Conservation (phyloP, 2,329 filamentous ascomycete genomes). For the Aspergillus niger region DNA sequence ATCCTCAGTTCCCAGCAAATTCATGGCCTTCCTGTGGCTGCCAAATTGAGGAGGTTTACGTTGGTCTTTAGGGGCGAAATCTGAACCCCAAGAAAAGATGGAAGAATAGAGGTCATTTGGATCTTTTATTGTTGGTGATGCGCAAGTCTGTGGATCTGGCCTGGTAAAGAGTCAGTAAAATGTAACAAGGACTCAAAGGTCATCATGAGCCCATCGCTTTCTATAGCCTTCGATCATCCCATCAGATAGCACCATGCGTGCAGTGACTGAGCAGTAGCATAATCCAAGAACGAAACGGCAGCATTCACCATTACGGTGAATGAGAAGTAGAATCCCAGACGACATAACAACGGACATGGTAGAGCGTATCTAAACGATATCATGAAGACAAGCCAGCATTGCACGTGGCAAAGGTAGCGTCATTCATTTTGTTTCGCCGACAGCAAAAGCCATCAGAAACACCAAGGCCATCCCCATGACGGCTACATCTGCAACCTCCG, state of each 20-base stretch:
- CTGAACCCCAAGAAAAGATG: slow-evolving; percentile 38
- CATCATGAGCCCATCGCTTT: not conserved
- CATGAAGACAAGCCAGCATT: not conserved
- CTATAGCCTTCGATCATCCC: not conserved
- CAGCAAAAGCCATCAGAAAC: not conserved
- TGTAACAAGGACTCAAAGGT: not conserved
- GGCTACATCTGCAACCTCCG: not conserved
- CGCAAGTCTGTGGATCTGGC: slow-evolving; percentile 25
- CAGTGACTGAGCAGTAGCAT: not conserved
- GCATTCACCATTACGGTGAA: not conserved
- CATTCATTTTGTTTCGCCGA: not conserved
- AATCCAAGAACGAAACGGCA: not conserved
- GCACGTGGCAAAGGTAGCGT: not conserved
- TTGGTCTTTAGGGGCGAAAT: slow-evolving; percentile 42
- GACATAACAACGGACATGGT: not conserved
- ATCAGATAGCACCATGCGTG: not conserved
- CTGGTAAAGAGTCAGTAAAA: slow-evolving; percentile 24
- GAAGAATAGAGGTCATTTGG: slow-evolving; percentile 34
- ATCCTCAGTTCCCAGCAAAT: slow-evolving; percentile 34
- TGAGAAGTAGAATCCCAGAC: not conserved
- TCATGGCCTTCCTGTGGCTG: slow-evolving; percentile 39
- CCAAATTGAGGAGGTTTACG: slow-evolving; percentile 37
- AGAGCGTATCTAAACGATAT: not conserved
- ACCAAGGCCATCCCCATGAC: not conserved
- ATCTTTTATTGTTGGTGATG: slow-evolving; percentile 16